phyloP scores from a whole-genome alignment of 2,329 filamentous ascomycete species.

The Aspergillus hortae region DNA sequence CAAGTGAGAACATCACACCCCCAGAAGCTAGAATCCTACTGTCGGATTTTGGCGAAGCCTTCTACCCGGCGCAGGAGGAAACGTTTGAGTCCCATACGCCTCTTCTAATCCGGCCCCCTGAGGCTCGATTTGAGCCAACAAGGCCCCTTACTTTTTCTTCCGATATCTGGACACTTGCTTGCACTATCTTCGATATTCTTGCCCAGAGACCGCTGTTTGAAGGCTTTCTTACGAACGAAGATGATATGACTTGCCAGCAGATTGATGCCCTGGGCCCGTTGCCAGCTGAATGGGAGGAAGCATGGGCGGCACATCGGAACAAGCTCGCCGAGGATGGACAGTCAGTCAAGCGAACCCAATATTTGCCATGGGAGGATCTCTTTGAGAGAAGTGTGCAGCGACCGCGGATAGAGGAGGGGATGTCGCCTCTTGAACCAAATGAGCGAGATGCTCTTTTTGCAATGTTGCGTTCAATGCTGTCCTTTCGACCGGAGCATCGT shows the following conservation, averaged over 20 bases:
- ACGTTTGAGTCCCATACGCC: constrained; percentile 18
- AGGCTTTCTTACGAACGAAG: constrained; percentile 17
- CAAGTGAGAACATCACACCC: constrained; percentile 21
- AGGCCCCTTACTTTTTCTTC: constrained; percentile 29
- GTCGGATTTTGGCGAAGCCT: constrained; percentile 27
- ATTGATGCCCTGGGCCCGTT: constrained; percentile 25
- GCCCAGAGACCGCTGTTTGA: constrained; percentile 23
- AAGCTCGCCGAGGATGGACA: constrained; percentile 15
- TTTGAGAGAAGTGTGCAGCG: constrained; percentile 18
- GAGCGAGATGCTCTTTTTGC: constrained; percentile 18
- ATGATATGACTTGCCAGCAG: constrained; percentile 26
- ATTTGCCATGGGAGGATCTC: constrained; percentile 6
- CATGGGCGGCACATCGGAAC: constrained; percentile 15
- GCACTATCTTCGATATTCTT: constrained; percentile 34
- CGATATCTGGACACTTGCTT: constrained; percentile 39
- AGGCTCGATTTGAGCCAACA: constrained; percentile 32
- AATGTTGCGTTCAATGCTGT: constrained; percentile 22
- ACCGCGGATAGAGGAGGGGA: constrained; percentile 10
- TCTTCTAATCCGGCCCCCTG: constrained; percentile 28
- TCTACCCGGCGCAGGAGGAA: constrained; percentile 12
- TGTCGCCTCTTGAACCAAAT: constrained; percentile 6
- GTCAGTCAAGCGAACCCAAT: neutral
- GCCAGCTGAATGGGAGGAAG: constrained; percentile 20
- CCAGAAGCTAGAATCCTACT: constrained; percentile 22
- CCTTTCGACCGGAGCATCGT: constrained; percentile 17